Conservation (phyloP, 1,284 basidiomycete species). For the Ceratobasidium sp. region DNA sequence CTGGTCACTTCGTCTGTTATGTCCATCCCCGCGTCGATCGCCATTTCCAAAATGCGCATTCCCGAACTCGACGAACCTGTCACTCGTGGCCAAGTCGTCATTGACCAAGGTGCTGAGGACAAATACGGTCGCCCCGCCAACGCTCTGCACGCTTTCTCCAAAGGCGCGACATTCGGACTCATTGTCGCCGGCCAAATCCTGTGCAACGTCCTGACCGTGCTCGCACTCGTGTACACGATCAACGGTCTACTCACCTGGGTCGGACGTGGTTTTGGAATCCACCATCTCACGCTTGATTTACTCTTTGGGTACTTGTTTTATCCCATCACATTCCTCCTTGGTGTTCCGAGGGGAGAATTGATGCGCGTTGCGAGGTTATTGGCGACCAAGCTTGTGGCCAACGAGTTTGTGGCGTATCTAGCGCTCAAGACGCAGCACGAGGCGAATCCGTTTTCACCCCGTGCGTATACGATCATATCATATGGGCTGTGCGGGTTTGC, state of each 20-base stretch:
- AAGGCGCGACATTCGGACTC: slow-evolving; percentile 87
- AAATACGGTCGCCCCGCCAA: slow-evolving; percentile 70
- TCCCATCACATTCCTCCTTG: slow-evolving; percentile 82
- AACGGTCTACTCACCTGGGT: slow-evolving; percentile 92
- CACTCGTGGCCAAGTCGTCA: slow-evolving; percentile 80
- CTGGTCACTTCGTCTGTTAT: slow-evolving; percentile 91
- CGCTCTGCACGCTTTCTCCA: slow-evolving; percentile 87
- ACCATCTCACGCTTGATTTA: slow-evolving; percentile 83
- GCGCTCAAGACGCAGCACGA: slow-evolving; percentile 50
- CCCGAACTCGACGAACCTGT: slow-evolving; percentile 88
- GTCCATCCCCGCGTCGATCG: slow-evolving; percentile 93
- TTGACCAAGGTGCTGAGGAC: slow-evolving; percentile 77
- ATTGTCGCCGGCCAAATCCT: slow-evolving; percentile 86
- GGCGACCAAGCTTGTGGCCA: slow-evolving; percentile 87
- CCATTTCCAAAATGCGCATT: slow-evolving; percentile 86
- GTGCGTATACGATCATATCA: slow-evolving; percentile 80
- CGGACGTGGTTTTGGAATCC: slow-evolving; percentile 85
- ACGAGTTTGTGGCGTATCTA: slow-evolving; percentile 86
- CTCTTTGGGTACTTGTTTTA: slow-evolving; percentile 89
- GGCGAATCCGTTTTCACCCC: slow-evolving; percentile 69
- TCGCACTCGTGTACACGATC: slow-evolving; percentile 81
- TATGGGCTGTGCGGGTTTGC: slow-evolving; percentile 92
- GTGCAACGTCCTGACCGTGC: slow-evolving; percentile 83
- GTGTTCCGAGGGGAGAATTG: slow-evolving; percentile 78
- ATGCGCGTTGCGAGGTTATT: slow-evolving; percentile 80